Conservation (phyloP, 1,284 basidiomycete genomes). For the Serendipita sp. region DNA sequence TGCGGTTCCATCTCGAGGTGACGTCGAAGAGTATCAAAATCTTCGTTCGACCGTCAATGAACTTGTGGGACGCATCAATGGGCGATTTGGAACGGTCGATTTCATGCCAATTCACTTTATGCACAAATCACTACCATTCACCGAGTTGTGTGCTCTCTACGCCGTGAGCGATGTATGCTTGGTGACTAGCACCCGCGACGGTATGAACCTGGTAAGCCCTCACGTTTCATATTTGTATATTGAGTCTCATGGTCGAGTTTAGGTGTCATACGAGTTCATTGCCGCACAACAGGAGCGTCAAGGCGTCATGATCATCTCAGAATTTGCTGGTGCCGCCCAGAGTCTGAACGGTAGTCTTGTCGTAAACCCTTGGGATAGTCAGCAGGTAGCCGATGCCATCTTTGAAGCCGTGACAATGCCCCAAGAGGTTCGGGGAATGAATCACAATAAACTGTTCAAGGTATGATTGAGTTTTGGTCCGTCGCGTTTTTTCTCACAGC, state of each 20-base stretch:
- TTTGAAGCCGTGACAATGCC: constrained; percentile 88
- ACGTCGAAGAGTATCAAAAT: constrained; percentile 99
- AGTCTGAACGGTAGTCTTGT: constrained; percentile 86
- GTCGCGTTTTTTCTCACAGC: constrained; percentile 7
- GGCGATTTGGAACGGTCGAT: constrained; percentile 94
- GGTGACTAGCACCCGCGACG: constrained; percentile 88
- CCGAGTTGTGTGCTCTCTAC: constrained; percentile 93
- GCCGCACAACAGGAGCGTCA: constrained; percentile 87
- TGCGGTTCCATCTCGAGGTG: constrained; percentile 92
- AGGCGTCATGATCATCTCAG: constrained; percentile 94
- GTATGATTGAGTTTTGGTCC: constrained; percentile 21
- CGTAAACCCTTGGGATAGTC: constrained; percentile 93
- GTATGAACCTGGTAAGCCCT: constrained; percentile 85
- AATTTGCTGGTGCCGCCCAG: constrained; percentile 97
- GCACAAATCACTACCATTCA: constrained; percentile 87
- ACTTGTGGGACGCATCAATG: constrained; percentile 94
- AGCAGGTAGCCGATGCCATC: constrained; percentile 92
- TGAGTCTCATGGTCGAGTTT: neutral
- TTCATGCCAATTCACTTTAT: constrained; percentile 99
- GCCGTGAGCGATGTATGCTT: constrained; percentile 93
- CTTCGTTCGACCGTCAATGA: constrained; percentile 93
- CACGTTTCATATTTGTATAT: constrained; percentile 10
- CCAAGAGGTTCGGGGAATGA: constrained; percentile 64
- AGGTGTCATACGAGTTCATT: constrained; percentile 99
- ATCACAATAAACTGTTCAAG: constrained; percentile 89